Percentiles rank a stretch among this genome's conserved stretches.
These are phyloP conservation scores for Ambrosiella xylebori DNA, from an alignment of 2,329 filamentous ascomycete genomes.

Conservation along the genomic window DNA sequence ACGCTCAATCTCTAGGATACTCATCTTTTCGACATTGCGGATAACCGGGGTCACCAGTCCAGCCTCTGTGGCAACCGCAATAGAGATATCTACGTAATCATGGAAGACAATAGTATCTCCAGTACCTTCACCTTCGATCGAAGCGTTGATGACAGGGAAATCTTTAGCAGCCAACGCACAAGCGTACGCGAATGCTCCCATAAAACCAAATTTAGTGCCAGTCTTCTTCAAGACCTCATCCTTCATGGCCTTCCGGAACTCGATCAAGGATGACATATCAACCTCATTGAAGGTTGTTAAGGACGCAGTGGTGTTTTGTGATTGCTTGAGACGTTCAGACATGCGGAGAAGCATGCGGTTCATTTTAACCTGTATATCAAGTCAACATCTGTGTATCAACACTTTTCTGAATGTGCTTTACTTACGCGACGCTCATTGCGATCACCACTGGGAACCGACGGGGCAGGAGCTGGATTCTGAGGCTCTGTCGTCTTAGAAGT, in stretches of 20 bases:
- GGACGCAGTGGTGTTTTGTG: slow-evolving; percentile 93
- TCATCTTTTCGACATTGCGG: slow-evolving; percentile 76
- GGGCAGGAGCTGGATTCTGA: slow-evolving; percentile 13
- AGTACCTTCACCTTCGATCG: slow-evolving; percentile 85
- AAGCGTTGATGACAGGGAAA: slow-evolving; percentile 86
- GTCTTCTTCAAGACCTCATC: slow-evolving; percentile 92
- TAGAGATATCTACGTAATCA: slow-evolving; percentile 94
- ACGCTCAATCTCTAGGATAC: slow-evolving; percentile 77
- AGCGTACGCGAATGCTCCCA: slow-evolving; percentile 91
- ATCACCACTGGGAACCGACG: slow-evolving; percentile 31
- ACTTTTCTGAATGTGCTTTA: slow-evolving; percentile 13
- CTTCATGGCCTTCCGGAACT: slow-evolving; percentile 94
- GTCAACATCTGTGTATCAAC: slow-evolving; percentile 9
- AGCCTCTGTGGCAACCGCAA: slow-evolving; percentile 94
- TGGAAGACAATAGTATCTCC: slow-evolving; percentile 97
- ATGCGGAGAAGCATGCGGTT: slow-evolving; percentile 98
- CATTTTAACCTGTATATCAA: slow-evolving; percentile 72
- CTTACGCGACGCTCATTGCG: slow-evolving; percentile 78
- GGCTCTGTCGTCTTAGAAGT: slow-evolving; percentile 14
- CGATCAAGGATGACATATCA: slow-evolving; percentile 95
- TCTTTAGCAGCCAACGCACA: slow-evolving; percentile 86
- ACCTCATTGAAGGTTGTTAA: slow-evolving; percentile 98
- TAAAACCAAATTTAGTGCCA: slow-evolving; percentile 96
- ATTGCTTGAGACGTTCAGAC: slow-evolving; percentile 95
- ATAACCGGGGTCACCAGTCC: slow-evolving; percentile 93